Conservation (phyloP, 352 stramenopile species). For the Phytophthora fragariaefolia region DNA sequence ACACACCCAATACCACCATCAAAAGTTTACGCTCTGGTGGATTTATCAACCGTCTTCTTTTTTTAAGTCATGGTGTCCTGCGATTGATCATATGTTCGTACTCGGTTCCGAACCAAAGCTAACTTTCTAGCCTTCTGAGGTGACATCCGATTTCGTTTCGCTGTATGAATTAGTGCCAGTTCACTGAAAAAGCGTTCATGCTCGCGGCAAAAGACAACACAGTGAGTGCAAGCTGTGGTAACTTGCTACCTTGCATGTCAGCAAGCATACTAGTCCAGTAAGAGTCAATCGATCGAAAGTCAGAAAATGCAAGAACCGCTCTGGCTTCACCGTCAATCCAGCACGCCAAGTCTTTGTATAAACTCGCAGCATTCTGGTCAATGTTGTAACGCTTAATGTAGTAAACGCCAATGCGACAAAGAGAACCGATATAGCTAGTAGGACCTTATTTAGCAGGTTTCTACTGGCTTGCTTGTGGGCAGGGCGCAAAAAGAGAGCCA, state of each 20-base stretch:
- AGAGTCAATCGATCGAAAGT: background rate
- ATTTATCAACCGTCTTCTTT: background rate
- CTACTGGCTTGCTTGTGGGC: background rate
- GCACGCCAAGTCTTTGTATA: constrained; percentile 6
- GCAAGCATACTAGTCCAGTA: too few relatives aligned
- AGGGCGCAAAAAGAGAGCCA: constrained; percentile 14
- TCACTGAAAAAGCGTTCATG: constrained; percentile 25
- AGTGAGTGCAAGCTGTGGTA: background rate
- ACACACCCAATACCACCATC: too few relatives aligned
- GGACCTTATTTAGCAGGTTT: constrained; percentile 5
- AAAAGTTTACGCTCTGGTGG: background rate
- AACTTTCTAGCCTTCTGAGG: background rate
- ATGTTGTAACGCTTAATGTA: constrained; percentile 10
- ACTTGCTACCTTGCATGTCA: constrained; percentile 16
- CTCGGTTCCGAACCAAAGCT: background rate
- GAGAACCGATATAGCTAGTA: background rate
- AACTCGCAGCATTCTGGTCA: background rate
- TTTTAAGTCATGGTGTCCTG: background rate
- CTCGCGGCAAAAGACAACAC: constrained; percentile 11
- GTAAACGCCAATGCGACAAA: constrained; percentile 12
- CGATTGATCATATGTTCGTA: background rate
- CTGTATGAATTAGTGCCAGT: constrained; percentile 19
- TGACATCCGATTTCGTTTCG: constrained; percentile 15
- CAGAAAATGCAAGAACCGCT: background rate
- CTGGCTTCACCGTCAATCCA: background rate